Evolutionary conservation across 345 rosid species (phyloP), one percentile per base, ranked within the genome.

Genomic region (Lenwebbia sp.): DNA sequence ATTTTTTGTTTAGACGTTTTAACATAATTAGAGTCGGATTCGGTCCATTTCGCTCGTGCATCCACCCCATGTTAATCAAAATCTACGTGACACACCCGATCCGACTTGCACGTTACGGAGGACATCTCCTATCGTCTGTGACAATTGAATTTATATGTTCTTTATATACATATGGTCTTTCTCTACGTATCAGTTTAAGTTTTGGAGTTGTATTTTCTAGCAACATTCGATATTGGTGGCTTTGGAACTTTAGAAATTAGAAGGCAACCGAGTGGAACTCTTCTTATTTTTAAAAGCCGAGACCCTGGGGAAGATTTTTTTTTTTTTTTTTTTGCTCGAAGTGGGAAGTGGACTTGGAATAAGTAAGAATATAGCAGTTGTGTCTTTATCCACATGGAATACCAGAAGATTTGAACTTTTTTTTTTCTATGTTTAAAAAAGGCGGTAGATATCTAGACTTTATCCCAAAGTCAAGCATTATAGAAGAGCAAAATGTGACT

Each of bases 61-160:
- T 60, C 37, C 7, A 13, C 19, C 15, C 2, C 19, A 1, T 1
- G 54, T 52, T 62, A 13, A 12, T 70, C 5, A 33, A 37, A 65
- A 33, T 70, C 9, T 17, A 33, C 21, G 13, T 70, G 13, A 70
- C 3, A 2, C 22, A 9, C 22, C 5, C 15, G 13, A 70, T 33
- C 3, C 0, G 7, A 65, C 1, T 19, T 33, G 6, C 25, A 10
- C 22, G 6, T 9, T 11, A 33, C 1, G 9, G 25, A 2, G 1
- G 78, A 33, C 17, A 70, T 33, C 1, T 1, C 13, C 10, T 0
- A 9, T 19, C 6, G 3, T 44, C 3, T 0, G 0, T 70, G 47
- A 70, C 7, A 19, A 33, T 9, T 19, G 3, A 10, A 23, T 70
- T 33, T 19, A 2, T 70, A 17, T 33, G 4, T 33, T 9, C 3